A percentile compares a stretch with the other conserved stretches of the same genome.
Evolutionary conservation across 1,284 basidiomycete genomes (phyloP).

Genomic region (Cutaneotrichosporon sp.): DNA sequence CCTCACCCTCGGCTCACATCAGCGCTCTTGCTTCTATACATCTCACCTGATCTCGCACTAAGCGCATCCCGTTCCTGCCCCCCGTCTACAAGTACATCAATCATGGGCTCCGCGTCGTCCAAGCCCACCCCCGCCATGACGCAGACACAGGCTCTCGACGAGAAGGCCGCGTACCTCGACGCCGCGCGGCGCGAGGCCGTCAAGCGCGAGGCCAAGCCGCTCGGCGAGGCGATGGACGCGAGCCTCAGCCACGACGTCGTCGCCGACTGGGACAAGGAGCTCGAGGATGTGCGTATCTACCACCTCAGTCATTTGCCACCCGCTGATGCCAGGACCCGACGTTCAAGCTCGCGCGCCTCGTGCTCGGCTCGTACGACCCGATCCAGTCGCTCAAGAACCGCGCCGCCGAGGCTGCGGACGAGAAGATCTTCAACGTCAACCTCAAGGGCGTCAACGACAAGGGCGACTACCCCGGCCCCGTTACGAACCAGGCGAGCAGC

Average conservation of each 20-base stretch:
- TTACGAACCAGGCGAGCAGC: slow-evolving; percentile 83
- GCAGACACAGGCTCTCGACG: slow-evolving; percentile 7
- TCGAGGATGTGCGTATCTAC: slow-evolving; percentile 56
- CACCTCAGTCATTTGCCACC: background rate
- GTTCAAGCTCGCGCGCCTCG: slow-evolving; percentile 73
- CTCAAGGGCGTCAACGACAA: slow-evolving; percentile 62
- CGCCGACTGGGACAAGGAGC: slow-evolving; percentile 65
- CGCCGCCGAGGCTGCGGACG: slow-evolving; percentile 64
- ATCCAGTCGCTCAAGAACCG: slow-evolving; percentile 67
- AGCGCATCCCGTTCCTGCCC: background rate
- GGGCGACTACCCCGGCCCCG: slow-evolving; percentile 61
- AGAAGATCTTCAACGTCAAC: slow-evolving; percentile 81
- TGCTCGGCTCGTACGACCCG: slow-evolving; percentile 75
- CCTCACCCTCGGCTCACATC: background rate
- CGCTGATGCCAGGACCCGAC: slow-evolving; percentile 57
- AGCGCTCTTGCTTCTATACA: background rate
- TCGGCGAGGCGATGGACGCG: slow-evolving; percentile 7
- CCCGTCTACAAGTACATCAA: too few species aligned
- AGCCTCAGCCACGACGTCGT: slow-evolving; percentile 61
- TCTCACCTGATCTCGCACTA: background rate
- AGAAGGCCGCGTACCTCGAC: slow-evolving; percentile 17
- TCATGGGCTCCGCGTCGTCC: slow-evolving; percentile 10
- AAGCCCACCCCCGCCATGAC: slow-evolving; percentile 3
- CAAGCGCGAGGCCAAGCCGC: too few species aligned
- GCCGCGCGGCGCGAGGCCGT: slow-evolving; percentile 4